Percentiles rank a stretch among this genome's conserved stretches.
phyloP scores from a whole-genome alignment of 1,139 yeast species.

The Saccharomyces hybrid region DNA sequence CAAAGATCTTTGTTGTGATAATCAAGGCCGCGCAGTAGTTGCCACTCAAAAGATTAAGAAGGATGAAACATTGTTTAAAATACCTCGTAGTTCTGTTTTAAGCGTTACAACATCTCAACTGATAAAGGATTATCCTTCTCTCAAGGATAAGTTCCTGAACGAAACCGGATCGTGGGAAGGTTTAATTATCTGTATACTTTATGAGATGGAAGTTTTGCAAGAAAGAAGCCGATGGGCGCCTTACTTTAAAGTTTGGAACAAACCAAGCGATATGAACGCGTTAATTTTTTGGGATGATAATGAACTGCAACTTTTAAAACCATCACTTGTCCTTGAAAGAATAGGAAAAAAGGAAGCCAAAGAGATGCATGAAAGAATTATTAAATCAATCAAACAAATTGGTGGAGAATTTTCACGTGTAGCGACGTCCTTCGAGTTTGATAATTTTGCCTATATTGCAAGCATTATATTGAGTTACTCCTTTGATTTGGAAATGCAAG shows the following conservation, averaged over 20 bases:
- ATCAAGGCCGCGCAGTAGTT: constrained; percentile 74
- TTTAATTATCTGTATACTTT: constrained; percentile 56
- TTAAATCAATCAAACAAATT: constrained; percentile 10
- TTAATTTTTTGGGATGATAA: constrained; percentile 70
- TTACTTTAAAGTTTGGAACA: constrained; percentile 67
- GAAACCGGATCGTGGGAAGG: constrained; percentile 60
- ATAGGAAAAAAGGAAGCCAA: constrained; percentile 66
- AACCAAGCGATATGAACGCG: constrained; percentile 42
- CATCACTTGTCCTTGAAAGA: constrained; percentile 62
- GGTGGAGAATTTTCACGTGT: constrained; percentile 1
- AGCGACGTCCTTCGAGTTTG: constrained; percentile 31
- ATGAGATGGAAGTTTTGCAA: constrained; percentile 41
- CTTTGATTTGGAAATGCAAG: constrained; percentile 50
- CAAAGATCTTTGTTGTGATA: constrained; percentile 46
- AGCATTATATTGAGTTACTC: constrained; percentile 61
- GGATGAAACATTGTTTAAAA: constrained; percentile 57
- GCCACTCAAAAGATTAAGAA: constrained; percentile 52
- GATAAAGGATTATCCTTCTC: constrained; percentile 32
- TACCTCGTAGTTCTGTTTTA: constrained; percentile 55
- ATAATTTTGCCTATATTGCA: constrained; percentile 64
- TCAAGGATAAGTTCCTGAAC: constrained; percentile 35
- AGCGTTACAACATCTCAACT: constrained; percentile 52
- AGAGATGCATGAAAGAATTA: constrained; percentile 41
- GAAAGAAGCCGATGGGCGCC: constrained; percentile 53
- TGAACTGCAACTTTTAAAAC: constrained; percentile 44